Evolutionary conservation across 1,284 basidiomycete genomes (phyloP).

Genomic region (Malassezia globosa): DNA sequence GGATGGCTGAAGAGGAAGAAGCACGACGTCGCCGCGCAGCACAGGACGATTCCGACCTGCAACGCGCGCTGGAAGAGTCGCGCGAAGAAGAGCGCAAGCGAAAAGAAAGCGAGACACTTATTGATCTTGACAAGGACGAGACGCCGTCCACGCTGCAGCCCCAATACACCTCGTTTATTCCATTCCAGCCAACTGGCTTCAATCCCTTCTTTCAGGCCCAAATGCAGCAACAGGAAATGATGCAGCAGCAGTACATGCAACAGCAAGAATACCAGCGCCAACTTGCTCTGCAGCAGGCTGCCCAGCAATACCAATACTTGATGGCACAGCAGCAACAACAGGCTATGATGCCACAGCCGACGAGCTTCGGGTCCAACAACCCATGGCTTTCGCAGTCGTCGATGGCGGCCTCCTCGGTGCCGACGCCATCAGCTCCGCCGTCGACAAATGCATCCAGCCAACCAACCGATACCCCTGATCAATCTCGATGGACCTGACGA

Average conservation of each 20-base stretch:
- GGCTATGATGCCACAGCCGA: constrained; percentile 51
- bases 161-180: constrained; percentile 53
- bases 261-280: constrained; percentile 47
- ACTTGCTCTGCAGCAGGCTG: constrained; percentile 46
- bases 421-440: constrained; percentile 5
- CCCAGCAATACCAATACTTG: constrained; percentile 48
- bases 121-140: constrained; percentile 30
- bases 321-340: constrained; percentile 46
- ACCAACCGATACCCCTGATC: constrained; percentile 18
- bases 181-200: constrained; percentile 49
- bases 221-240: constrained; percentile 60
- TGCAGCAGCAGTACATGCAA: constrained; percentile 50
- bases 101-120: constrained; percentile 59
- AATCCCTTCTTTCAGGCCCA: constrained; percentile 49
- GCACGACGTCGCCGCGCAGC: constrained; percentile 30
- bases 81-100: constrained; percentile 60
- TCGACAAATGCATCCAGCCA: constrained; percentile 2
- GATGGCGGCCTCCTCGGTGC: constrained; percentile 11
- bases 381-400: constrained; percentile 52
- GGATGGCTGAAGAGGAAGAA: constrained; percentile 42
- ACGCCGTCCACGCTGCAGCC: constrained; percentile 47
- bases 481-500: constrained; percentile 7
- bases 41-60: constrained; percentile 60
- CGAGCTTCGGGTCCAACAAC: constrained; percentile 75
- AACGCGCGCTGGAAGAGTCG: constrained; percentile 66